Conservation (phyloP, 495 filamentous ascomycete species). For the Penicillium turbatum region DNA sequence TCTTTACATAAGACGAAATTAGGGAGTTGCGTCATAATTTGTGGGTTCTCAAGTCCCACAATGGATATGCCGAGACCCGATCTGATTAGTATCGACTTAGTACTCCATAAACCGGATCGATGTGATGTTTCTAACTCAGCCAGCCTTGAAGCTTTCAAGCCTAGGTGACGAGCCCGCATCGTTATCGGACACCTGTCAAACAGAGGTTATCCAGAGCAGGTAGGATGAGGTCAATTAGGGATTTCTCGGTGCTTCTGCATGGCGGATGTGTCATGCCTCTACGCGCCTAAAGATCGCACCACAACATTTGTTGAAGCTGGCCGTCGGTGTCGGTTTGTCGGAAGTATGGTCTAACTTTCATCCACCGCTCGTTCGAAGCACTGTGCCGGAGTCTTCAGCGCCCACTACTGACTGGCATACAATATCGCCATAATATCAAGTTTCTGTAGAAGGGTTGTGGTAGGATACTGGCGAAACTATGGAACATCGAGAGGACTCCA, state of each 20-base stretch:
- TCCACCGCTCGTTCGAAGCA: constrained; percentile 1
- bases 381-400: constrained; percentile 30
- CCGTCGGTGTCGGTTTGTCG: no score
- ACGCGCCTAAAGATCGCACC: neutral
- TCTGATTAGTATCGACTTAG: neutral
- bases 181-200: constrained; percentile 17
- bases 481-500: no score
- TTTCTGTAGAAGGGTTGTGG: no score
- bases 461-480: no score
- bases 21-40: neutral
- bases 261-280: neutral
- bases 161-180: constrained; percentile 10
- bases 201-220: constrained; percentile 20
- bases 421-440: no score
- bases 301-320: no score
- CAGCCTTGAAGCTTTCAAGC: no score
- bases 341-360: no score
- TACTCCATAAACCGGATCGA: no score
- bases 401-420: no score
- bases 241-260: neutral
- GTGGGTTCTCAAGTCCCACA: neutral
- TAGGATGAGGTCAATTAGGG: constrained; percentile 7
- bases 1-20: no score
- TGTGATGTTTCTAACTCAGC: constrained; percentile 17
- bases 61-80: neutral